Evolutionary conservation across 257 asterid genomes (phyloP).

Genomic region (Solanum etuberosum): DNA sequence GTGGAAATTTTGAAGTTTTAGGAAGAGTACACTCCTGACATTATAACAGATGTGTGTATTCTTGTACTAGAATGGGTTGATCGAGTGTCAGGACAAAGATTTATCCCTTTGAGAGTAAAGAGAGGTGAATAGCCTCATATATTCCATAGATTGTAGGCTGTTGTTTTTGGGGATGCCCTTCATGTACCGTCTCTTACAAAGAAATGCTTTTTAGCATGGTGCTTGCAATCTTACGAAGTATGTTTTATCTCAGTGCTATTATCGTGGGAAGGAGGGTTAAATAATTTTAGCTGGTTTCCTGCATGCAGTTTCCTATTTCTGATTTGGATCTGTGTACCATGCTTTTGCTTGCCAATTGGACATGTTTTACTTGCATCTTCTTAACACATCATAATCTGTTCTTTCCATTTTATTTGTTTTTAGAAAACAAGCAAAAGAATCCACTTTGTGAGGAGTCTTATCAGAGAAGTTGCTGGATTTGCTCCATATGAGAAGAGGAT

Average conservation of each 20-base stretch:
- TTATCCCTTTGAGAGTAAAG: not conserved
- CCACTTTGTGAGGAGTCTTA: conserved; percentile 1
- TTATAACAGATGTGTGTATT: not conserved
- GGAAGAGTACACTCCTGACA: not conserved
- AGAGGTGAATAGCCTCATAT: not conserved
- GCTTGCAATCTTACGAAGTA: not conserved
- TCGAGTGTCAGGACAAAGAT: not conserved
- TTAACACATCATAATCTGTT: not conserved
- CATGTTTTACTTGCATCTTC: not conserved
- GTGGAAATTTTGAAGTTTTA: not conserved
- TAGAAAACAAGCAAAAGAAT: conserved; percentile 1
- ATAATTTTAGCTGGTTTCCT: not conserved
- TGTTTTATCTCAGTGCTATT: not conserved
- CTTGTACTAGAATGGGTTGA: not conserved
- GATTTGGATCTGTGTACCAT: not conserved
- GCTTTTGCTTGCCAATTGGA: not conserved
- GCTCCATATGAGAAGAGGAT: conserved; percentile 60
- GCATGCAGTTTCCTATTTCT: not conserved
- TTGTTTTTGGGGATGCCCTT: not conserved
- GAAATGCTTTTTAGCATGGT: not conserved
- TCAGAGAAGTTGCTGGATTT: conserved; percentile 30
- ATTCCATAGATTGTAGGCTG: not conserved
- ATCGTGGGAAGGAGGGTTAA: not conserved
- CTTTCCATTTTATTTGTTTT: not conserved
- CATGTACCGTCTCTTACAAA: not conserved